Evolutionary conservation across 257 asterid genomes (phyloP).

Genomic region (Verbena officinalis): DNA sequence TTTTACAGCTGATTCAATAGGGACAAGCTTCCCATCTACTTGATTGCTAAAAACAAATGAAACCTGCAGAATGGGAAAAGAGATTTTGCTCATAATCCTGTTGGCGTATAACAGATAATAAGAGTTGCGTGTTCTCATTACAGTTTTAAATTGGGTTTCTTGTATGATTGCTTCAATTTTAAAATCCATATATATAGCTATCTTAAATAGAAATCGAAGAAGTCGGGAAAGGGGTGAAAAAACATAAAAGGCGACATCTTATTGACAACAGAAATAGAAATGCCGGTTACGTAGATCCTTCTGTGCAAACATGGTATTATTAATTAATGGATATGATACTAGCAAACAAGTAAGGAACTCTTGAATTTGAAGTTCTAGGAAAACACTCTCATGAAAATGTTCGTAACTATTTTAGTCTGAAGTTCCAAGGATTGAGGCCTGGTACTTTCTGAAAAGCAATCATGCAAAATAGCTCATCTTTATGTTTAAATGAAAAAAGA

Average conservation of each 20-base stretch:
- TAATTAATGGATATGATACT: not conserved
- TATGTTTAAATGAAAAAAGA: not conserved
- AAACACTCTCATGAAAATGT: not conserved
- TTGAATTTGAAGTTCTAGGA: not conserved
- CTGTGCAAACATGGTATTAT: not conserved
- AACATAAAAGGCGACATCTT: not conserved
- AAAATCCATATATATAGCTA: not conserved
- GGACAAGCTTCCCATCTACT: slow-evolving; percentile 89
- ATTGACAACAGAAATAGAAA: not conserved
- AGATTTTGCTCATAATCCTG: slow-evolving; percentile 11
- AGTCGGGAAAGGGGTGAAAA: not conserved
- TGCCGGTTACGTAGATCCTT: not conserved
- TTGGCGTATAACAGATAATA: no score
- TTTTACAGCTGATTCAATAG: slow-evolving; percentile 64
- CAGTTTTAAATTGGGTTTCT: not conserved
- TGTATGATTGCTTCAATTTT: slow-evolving; percentile 10
- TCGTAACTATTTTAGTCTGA: not conserved
- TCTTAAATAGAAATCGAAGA: not conserved
- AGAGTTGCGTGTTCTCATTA: not conserved
- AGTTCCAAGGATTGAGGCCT: not conserved
- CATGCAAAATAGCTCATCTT: not conserved
- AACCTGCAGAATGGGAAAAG: slow-evolving; percentile 54
- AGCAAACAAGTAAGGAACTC: no score
- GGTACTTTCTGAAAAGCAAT: not conserved
- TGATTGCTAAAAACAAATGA: slow-evolving; percentile 94